Conservation (phyloP, 2,329 filamentous ascomycete species). For the Calonectria pseudoreteaudii region DNA sequence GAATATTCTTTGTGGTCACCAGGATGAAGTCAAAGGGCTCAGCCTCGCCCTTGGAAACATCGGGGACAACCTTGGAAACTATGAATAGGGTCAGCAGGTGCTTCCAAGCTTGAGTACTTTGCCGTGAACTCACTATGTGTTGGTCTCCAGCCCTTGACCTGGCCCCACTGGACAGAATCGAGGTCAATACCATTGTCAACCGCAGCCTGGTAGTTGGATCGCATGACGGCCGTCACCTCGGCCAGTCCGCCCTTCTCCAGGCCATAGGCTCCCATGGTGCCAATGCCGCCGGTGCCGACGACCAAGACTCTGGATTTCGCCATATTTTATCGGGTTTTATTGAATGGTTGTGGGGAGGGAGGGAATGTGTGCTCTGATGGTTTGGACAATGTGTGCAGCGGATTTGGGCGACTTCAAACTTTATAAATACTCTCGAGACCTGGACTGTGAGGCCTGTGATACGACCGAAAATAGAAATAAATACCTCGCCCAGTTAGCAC, state of each 20-base stretch:
- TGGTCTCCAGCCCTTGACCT: slow-evolving; percentile 62
- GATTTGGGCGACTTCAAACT: not conserved
- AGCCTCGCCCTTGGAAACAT: slow-evolving; percentile 45
- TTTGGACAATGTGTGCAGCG: not conserved
- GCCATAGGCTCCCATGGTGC: slow-evolving; percentile 66
- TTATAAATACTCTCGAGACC: not conserved
- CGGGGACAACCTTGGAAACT: slow-evolving; percentile 62
- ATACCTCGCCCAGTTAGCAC: not conserved
- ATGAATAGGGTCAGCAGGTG: not conserved
- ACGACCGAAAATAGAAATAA: not conserved
- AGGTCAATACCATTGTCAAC: slow-evolving; percentile 63
- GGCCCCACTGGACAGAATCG: slow-evolving; percentile 66
- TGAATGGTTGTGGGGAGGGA: not conserved
- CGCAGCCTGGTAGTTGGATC: slow-evolving; percentile 67
- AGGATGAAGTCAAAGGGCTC: slow-evolving; percentile 66
- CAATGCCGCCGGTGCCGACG: slow-evolving; percentile 67
- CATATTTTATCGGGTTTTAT: not conserved
- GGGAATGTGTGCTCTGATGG: not conserved
- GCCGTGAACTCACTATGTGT: slow-evolving; percentile 47
- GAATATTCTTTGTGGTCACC: slow-evolving; percentile 68
- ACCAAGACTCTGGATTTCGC: slow-evolving; percentile 59
- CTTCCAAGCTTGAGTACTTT: not conserved
- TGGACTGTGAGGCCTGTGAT: not conserved
- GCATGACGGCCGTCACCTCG: slow-evolving; percentile 65
- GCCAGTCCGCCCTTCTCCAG: slow-evolving; percentile 63